A percentile compares a stretch with the other conserved stretches of the same genome.
Evolutionary conservation across 345 rosid species (phyloP).

Genomic region (Salix suchowensis): DNA sequence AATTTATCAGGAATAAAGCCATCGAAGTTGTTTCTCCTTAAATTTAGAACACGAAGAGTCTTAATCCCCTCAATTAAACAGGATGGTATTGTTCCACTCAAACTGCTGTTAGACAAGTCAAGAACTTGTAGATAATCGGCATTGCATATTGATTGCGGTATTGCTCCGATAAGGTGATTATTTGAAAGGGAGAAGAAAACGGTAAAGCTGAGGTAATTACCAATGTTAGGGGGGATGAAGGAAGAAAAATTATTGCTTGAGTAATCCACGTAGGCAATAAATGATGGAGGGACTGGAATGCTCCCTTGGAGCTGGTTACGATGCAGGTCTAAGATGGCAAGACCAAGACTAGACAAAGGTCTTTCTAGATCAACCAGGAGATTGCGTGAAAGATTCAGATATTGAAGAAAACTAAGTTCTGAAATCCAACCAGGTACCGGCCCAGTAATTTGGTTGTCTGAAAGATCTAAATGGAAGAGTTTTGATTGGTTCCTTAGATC

Average conservation of each 20-base stretch:
- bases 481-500: slow-evolving; percentile 19
- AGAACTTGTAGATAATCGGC: slow-evolving; percentile 12
- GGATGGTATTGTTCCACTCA: slow-evolving; percentile 30
- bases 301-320: slow-evolving; percentile 27
- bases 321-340: slow-evolving; percentile 21
- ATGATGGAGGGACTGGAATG: slow-evolving; percentile 7
- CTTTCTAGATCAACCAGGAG: slow-evolving; percentile 1
- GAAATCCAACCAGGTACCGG: slow-evolving; percentile 46
- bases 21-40: slow-evolving; percentile 20
- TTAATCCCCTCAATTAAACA: slow-evolving; percentile 6
- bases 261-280: slow-evolving; percentile 21
- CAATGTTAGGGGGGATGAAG: slow-evolving; percentile 14
- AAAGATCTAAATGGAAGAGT: slow-evolving; percentile 29
- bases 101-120: slow-evolving; percentile 33
- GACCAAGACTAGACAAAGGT: background rate
- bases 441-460: slow-evolving; percentile 38
- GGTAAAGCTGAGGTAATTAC: background rate
- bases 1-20: slow-evolving; percentile 20
- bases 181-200: slow-evolving; percentile 27
- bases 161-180: slow-evolving; percentile 27
- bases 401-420: background rate
- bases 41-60: slow-evolving; percentile 26
- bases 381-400: slow-evolving; percentile 20
- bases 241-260: slow-evolving; percentile 29
- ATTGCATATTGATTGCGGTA: slow-evolving; percentile 38